phyloP scores from a whole-genome alignment of 225 moss, liverwort and hornwort species.

The Polytrichum formosum region DNA sequence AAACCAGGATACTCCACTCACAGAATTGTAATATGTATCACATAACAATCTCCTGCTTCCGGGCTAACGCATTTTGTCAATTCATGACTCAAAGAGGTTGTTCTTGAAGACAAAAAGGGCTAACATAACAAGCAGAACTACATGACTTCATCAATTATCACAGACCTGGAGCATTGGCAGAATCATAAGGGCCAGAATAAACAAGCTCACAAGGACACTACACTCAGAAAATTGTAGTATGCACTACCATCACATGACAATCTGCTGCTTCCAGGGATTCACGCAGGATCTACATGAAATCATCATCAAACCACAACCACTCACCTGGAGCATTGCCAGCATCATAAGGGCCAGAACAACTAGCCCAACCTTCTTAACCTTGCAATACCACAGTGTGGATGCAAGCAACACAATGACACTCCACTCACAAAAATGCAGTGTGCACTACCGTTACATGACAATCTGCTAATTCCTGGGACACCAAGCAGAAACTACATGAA shows the following conservation, averaged over 20 bases:
- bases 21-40: too few relatives aligned
- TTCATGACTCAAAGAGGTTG: too few relatives aligned
- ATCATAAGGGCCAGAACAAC: not conserved
- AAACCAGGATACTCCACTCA: not conserved
- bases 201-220: not conserved
- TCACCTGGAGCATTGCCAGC: not conserved
- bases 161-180: not conserved
- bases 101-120: too few relatives aligned
- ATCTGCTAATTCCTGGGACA: not conserved
- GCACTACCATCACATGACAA: not conserved
- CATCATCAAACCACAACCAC: too few relatives aligned
- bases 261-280: not conserved
- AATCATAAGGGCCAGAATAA: conserved; percentile 9
- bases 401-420: not conserved
- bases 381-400: not conserved
- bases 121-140: too few relatives aligned
- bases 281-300: too few relatives aligned
- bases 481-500: not conserved
- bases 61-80: not conserved
- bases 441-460: too few relatives aligned
- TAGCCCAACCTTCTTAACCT: not conserved
- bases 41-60: not conserved
- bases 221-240: too few relatives aligned
- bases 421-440: too few relatives aligned
- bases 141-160: too few relatives aligned